Conservation (phyloP, 768 basidiomycete genomes). For the Leccinum pellstonianum region DNA sequence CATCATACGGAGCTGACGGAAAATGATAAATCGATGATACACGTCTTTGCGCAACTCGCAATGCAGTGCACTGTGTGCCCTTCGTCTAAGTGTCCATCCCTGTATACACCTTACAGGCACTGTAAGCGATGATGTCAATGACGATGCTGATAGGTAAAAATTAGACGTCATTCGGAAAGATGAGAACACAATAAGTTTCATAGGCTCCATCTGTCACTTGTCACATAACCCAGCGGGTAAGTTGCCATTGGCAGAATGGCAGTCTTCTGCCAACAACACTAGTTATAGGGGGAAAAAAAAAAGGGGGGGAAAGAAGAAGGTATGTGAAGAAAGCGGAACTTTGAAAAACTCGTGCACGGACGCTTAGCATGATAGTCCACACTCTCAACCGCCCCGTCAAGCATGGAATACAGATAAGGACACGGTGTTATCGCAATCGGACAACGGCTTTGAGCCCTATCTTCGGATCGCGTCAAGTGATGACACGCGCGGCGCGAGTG, state of each 20-base stretch:
- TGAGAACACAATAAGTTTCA: no score
- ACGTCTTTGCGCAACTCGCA: no score
- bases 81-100: no score
- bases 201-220: background rate
- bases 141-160: no score
- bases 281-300: background rate
- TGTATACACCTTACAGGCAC: no score
- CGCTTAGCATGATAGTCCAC: background rate
- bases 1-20: no score
- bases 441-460: slow-evolving; percentile 1
- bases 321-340: background rate
- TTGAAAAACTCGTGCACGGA: background rate
- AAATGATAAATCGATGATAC: no score
- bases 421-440: background rate
- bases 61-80: no score
- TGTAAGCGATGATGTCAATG: no score
- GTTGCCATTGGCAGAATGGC: background rate
- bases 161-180: no score
- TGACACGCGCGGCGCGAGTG: background rate
- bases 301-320: background rate
- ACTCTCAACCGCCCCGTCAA: background rate
- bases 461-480: slow-evolving; percentile 7
- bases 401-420: slow-evolving; percentile 2
- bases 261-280: no score
- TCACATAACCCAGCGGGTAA: background rate